Percentiles rank a stretch among this genome's conserved stretches.
Evolutionary conservation across 805 yeast species (phyloP).

Genomic region (Clavispora santaluciae): DNA sequence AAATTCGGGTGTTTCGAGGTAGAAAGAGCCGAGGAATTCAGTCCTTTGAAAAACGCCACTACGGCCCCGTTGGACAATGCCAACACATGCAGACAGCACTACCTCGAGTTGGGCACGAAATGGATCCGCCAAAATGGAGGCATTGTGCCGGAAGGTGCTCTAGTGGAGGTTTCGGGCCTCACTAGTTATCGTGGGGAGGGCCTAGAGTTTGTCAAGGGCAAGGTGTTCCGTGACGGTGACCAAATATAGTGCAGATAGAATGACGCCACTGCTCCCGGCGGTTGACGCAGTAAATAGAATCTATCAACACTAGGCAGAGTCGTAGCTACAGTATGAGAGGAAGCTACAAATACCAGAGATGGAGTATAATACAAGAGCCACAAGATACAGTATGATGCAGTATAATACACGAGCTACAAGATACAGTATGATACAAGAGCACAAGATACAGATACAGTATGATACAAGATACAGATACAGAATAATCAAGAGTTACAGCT

Average conservation of each 20-base stretch:
- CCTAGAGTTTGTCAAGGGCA: constrained; percentile 51
- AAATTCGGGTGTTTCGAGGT: constrained; percentile 93
- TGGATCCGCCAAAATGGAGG: constrained; percentile 81
- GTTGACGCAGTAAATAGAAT: no score
- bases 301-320: no score
- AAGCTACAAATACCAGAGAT: no score
- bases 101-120: constrained; percentile 59
- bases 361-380: no score
- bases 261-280: neutral
- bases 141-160: constrained; percentile 36
- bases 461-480: no score
- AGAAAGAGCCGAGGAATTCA: constrained; percentile 76
- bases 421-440: no score
- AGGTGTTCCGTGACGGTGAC: constrained; percentile 32
- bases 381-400: no score
- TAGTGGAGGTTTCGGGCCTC: constrained; percentile 73
- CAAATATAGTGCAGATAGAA: constrained; percentile 9
- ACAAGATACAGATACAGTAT: no score
- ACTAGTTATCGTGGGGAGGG: constrained; percentile 77
- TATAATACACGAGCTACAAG: no score
- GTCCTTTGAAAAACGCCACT: constrained; percentile 89
- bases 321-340: no score
- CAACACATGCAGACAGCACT: constrained; percentile 66
- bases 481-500: no score
- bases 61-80: constrained; percentile 84